A percentile compares a stretch with the other conserved stretches of the same genome.
Evolutionary conservation across 345 rosid genomes (phyloP).

Genomic region (Theobroma cacao): DNA sequence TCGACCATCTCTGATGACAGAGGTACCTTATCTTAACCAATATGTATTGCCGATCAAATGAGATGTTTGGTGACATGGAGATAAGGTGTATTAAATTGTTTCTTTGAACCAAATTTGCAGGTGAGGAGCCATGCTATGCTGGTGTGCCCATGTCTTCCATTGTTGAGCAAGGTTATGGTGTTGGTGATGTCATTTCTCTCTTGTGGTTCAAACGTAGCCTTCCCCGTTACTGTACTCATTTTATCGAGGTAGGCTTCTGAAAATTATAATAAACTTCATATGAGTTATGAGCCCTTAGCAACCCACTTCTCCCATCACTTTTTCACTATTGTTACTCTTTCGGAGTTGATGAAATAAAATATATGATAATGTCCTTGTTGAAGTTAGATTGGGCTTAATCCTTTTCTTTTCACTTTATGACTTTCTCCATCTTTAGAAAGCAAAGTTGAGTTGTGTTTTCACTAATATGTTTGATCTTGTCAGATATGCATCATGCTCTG

Average conservation of each 20-base stretch:
- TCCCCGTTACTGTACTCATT: constrained; percentile 91
- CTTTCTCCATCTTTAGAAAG: background rate
- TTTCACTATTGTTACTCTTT: background rate
- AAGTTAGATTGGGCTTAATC: background rate
- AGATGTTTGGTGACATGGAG: background rate
- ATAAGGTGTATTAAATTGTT: background rate
- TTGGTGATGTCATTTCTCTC: constrained; percentile 95
- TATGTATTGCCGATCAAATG: background rate
- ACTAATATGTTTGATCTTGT: constrained; percentile 18
- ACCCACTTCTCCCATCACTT: background rate
- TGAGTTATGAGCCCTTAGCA: background rate
- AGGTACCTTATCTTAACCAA: constrained; percentile 37
- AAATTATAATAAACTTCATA: background rate
- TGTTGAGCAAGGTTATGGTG: constrained; percentile 84
- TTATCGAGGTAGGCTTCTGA: constrained; percentile 66
- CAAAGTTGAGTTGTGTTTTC: background rate
- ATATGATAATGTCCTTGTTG: background rate
- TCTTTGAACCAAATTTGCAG: constrained; percentile 34
- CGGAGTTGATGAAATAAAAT: background rate
- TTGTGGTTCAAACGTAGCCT: constrained; percentile 98
- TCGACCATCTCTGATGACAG: constrained; percentile 97
- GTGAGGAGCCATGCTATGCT: constrained; percentile 98
- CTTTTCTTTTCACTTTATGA: background rate
- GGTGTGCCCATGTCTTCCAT: constrained; percentile 99
- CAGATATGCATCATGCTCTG: constrained; percentile 98